A percentile compares a stretch with the other conserved stretches of the same genome.
These are phyloP conservation scores for Calonectria montana DNA, from an alignment of 2,329 filamentous ascomycete genomes.

Conservation along the genomic window DNA sequence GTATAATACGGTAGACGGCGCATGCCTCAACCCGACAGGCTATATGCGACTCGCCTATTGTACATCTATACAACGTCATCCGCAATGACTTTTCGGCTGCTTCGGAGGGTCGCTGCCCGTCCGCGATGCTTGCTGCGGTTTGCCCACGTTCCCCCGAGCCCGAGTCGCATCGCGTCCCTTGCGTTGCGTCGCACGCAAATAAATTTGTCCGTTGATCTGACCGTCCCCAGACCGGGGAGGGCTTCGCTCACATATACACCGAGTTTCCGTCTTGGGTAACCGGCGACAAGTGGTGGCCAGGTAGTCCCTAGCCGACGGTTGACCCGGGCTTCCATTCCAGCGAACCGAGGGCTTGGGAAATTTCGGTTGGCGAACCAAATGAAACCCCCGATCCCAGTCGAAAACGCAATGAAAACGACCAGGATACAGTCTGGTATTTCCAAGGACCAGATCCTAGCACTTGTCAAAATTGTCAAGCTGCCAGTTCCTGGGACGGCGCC, in stretches of 20 bases:
- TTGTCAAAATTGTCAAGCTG: slow-evolving; percentile 9
- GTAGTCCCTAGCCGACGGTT: background rate
- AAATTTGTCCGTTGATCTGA: slow-evolving; percentile 9
- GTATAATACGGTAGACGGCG: slow-evolving; percentile 5
- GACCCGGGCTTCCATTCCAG: slow-evolving; percentile 15
- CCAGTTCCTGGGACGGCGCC: background rate
- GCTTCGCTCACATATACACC: background rate
- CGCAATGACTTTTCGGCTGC: background rate
- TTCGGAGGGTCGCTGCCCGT: background rate
- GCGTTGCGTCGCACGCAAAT: slow-evolving; percentile 1
- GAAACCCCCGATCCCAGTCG: background rate
- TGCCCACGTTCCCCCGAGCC: background rate
- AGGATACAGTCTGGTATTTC: background rate
- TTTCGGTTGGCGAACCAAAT: background rate
- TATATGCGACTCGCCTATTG: slow-evolving; percentile 9
- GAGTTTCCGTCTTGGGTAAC: slow-evolving; percentile 11
- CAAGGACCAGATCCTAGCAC: background rate
- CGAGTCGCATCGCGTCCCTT: background rate
- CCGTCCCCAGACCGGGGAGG: background rate
- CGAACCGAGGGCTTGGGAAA: slow-evolving; percentile 9
- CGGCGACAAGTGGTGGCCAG: background rate
- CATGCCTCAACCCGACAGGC: slow-evolving; percentile 8
- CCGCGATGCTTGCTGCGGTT: background rate
- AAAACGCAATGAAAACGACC: background rate
- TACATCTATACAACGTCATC: background rate